Evolutionary conservation across 164 flowering plant species (phyloP), one percentile per base, ranked within the genome.

Genomic region (Liquidambar formosana): DNA sequence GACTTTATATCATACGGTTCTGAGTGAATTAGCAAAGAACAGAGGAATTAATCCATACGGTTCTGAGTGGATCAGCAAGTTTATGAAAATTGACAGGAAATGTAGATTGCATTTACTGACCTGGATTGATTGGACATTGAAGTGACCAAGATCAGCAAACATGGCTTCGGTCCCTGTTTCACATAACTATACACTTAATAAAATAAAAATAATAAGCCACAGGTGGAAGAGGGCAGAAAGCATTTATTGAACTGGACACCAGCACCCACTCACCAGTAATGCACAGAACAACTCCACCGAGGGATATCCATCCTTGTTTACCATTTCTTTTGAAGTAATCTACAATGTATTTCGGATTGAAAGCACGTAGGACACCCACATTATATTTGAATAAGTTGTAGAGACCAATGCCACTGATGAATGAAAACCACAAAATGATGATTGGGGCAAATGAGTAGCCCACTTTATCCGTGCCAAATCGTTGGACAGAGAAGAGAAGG

Each of bases 61-160:
- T n/a, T n/a, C n/a, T n/a, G n/a, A n/a, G n/a, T n/a, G n/a, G n/a
- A n/a, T n/a, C n/a, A n/a, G n/a, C n/a, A 33, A 33, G 6, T 33
- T 33, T 2, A 33, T 33, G 41, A 33, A 33, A 33, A n/a, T n/a
- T n/a, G 41, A 6, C 6, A 33, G 41, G 41, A 33, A 33, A 6
- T 33, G 6, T 33, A 33, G 4, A 33, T 6, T 33, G 41, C 6
- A 33, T 33, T 6, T 6, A 63, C 83, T 67, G 74, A 92, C 88
- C 76, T 89, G 98, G 18, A 93, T 71, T 12, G 98, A 77, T 48
- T 68, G 80, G 15, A 91, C 83, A 21, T 71, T 80, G 78, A 93
- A 93, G 70, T 93, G 97, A 21, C 94, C 94, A 9, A 93, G 78
- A 78, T 93, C 97, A 49, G 97, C 98, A 79, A 93, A 93, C 91